These are phyloP conservation scores for Citrus glauca DNA, from an alignment of 345 rosid genomes.

Conservation along the genomic window DNA sequence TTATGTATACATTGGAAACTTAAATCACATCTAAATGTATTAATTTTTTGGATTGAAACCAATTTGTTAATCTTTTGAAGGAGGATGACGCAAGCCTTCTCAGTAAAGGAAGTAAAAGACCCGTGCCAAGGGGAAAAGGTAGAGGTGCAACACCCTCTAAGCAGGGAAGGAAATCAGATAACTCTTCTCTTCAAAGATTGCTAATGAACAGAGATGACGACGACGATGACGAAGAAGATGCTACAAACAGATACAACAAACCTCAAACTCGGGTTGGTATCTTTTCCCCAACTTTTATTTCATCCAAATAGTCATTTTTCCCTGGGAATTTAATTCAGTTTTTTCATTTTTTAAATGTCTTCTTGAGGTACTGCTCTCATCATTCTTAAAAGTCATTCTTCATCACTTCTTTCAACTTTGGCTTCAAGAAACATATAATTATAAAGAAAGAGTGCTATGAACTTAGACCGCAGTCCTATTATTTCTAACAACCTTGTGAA, in stretches of 20 bases:
- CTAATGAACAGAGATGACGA: slow-evolving; percentile 62
- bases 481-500: too few relatives aligned
- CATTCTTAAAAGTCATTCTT: background rate
- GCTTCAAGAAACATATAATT: background rate
- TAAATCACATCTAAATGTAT: background rate
- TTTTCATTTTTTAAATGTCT: background rate
- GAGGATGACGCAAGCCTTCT: slow-evolving; percentile 44
- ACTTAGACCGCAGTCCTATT: background rate
- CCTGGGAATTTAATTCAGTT: background rate
- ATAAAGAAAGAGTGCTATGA: background rate
- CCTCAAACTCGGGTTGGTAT: slow-evolving; percentile 69
- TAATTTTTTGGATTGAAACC: background rate
- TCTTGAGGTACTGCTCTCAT: background rate
- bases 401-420: background rate
- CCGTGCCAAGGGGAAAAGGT: slow-evolving; percentile 60
- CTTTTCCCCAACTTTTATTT: background rate
- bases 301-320: background rate
- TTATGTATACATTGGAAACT: background rate
- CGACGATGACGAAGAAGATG: slow-evolving; percentile 59
- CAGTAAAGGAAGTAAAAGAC: slow-evolving; percentile 73
- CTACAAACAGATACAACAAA: slow-evolving; percentile 46
- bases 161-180: slow-evolving; percentile 68
- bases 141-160: slow-evolving; percentile 69
- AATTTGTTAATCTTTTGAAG: slow-evolving; percentile 26
- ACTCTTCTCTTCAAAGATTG: slow-evolving; percentile 55